Evolutionary conservation across 2,329 filamentous ascomycete genomes (phyloP).

Genomic region (Alternaria tenuissima): DNA sequence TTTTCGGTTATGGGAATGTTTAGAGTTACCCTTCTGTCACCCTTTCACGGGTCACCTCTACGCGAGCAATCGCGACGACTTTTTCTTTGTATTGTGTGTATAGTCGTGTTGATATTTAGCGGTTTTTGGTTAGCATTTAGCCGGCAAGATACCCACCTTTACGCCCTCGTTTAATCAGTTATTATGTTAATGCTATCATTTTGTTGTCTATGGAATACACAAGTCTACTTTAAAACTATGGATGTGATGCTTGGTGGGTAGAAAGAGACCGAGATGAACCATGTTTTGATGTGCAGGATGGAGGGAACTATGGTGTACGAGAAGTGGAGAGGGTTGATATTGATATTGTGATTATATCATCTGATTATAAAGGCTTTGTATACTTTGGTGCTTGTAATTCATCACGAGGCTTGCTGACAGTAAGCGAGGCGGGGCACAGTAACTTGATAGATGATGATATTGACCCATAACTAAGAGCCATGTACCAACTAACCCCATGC

Average conservation of each 20-base stretch:
- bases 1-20: slow-evolving; percentile 6
- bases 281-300: too few species aligned
- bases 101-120: slow-evolving; percentile 12
- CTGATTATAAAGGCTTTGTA: too few species aligned
- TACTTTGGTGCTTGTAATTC: too few species aligned
- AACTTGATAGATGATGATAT: not conserved
- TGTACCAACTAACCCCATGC: not conserved
- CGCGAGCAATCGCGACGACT: not conserved
- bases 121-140: slow-evolving; percentile 23
- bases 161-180: slow-evolving; percentile 13
- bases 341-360: too few species aligned
- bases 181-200: not conserved
- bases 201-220: not conserved
- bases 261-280: not conserved
- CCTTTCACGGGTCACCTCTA: not conserved
- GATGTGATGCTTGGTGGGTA: not conserved
- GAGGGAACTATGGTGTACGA: too few species aligned
- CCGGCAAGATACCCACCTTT: slow-evolving; percentile 22
- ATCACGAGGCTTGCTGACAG: not conserved
- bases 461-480: not conserved
- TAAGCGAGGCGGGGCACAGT: not conserved
- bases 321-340: too few species aligned
- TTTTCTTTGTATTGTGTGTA: slow-evolving; percentile 10
- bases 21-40: slow-evolving; percentile 6
- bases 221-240: too few species aligned